Evolutionary conservation across 306 rosid species (phyloP).

Genomic region (Casuarina glauca): DNA sequence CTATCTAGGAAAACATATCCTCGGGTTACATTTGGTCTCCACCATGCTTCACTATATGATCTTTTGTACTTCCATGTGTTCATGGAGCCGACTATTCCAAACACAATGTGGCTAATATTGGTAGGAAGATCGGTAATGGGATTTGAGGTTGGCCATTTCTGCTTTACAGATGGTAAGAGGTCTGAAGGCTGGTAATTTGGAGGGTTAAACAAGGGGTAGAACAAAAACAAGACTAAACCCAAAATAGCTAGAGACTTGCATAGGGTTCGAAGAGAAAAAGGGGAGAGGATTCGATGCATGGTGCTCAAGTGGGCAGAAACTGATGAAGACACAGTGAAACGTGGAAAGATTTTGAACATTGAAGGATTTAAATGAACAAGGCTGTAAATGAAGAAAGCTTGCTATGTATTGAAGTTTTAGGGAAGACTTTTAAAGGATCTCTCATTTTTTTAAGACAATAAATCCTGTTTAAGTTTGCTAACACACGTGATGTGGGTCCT

Average conservation of each 20-base stretch:
- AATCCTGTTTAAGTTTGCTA: slow-evolving; percentile 13
- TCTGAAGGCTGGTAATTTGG: slow-evolving; percentile 25
- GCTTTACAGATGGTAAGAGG: slow-evolving; percentile 25
- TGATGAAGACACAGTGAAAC: slow-evolving; percentile 27
- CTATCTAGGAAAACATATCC: slow-evolving; percentile 48
- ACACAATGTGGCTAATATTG: slow-evolving; percentile 34
- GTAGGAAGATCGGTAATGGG: neutral
- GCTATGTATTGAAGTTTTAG: neutral
- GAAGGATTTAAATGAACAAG: neutral
- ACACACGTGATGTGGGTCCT: neutral
- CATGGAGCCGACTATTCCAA: slow-evolving; percentile 41
- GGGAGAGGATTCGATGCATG: slow-evolving; percentile 13
- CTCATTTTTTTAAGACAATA: neutral
- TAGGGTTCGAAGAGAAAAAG: slow-evolving; percentile 12
- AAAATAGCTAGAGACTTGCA: slow-evolving; percentile 32
- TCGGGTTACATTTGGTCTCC: slow-evolving; percentile 38
- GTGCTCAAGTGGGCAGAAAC: neutral
- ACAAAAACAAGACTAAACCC: slow-evolving; percentile 23
- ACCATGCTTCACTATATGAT: slow-evolving; percentile 43
- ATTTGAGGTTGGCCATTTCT: slow-evolving; percentile 9
- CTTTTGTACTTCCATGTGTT: slow-evolving; percentile 44
- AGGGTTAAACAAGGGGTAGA: slow-evolving; percentile 28
- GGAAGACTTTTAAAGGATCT: too few species aligned
- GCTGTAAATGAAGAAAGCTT: neutral
- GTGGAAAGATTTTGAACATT: neutral